A percentile compares a stretch with the other conserved stretches of the same genome.
Evolutionary conservation across 2,329 filamentous ascomycete species (phyloP).

Genomic region (Didymella exigua): DNA sequence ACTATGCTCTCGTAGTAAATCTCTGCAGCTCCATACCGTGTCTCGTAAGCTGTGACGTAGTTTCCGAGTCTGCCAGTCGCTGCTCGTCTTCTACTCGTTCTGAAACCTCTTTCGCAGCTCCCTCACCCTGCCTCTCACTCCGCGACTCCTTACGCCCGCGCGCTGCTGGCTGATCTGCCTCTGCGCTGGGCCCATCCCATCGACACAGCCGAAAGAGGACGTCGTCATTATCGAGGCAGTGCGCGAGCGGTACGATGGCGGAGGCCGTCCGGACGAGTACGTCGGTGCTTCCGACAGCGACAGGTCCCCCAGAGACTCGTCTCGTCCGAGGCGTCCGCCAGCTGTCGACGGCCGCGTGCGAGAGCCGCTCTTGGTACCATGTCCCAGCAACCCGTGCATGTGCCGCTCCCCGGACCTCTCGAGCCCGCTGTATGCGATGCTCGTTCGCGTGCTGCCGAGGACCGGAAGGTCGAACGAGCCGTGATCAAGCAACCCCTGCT

Average conservation of each 20-base stretch:
- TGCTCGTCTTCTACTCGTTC: conserved; percentile 12
- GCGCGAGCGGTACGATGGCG: conserved; percentile 44
- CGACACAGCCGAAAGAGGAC: conserved; percentile 46
- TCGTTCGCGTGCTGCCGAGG: conserved; percentile 18
- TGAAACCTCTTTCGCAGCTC: conserved; percentile 21
- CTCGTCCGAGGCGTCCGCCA: conserved; percentile 22
- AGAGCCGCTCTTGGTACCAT: conserved; percentile 15
- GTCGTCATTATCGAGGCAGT: conserved; percentile 38
- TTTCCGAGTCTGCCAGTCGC: no score
- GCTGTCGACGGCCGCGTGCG: conserved; percentile 23
- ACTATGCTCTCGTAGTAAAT: not conserved
- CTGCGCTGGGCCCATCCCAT: conserved; percentile 38
- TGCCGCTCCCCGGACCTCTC: conserved; percentile 27
- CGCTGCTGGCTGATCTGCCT: conserved; percentile 36
- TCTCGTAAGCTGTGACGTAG: not conserved
- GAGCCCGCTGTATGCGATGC: conserved; percentile 17
- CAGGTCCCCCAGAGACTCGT: conserved; percentile 40
- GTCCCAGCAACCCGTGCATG: conserved; percentile 21
- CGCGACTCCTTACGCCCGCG: conserved; percentile 23
- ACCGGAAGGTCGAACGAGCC: conserved; percentile 5
- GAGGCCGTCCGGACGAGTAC: conserved; percentile 39
- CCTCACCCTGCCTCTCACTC: conserved; percentile 38
- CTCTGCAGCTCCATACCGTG: not conserved
- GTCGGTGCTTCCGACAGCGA: conserved; percentile 44
- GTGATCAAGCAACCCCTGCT: conserved; percentile 2